Evolutionary conservation across 2,329 filamentous ascomycete genomes (phyloP).

Genomic region (Cordyceps cicadae): DNA sequence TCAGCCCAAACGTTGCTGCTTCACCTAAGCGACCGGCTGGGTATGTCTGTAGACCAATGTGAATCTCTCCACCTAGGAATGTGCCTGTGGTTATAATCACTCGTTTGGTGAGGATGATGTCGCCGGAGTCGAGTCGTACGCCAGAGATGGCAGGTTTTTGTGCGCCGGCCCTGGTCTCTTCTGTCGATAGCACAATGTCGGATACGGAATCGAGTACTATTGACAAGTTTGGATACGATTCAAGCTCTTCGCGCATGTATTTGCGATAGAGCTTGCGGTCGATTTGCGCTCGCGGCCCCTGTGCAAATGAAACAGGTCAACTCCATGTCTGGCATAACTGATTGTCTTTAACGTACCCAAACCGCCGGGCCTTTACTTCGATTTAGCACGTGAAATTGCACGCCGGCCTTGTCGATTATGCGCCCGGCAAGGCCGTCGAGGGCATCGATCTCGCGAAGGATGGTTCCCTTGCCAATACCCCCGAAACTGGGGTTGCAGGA

Average conservation of each 20-base stretch:
- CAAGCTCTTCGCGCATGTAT: slow-evolving; percentile 83
- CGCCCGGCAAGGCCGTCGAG: slow-evolving; percentile 82
- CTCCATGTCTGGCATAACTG: not conserved
- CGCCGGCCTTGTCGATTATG: slow-evolving; percentile 84
- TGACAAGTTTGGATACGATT: slow-evolving; percentile 66
- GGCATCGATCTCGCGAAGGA: slow-evolving; percentile 90
- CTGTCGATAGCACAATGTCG: slow-evolving; percentile 66
- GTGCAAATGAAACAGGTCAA: not conserved
- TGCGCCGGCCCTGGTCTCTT: slow-evolving; percentile 27
- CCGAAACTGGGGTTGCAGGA: slow-evolving; percentile 97
- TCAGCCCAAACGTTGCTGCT: slow-evolving; percentile 83
- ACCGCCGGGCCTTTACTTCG: slow-evolving; percentile 86
- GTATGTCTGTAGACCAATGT: slow-evolving; percentile 78
- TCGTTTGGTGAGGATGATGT: slow-evolving; percentile 68
- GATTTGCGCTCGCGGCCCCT: slow-evolving; percentile 89
- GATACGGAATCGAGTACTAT: slow-evolving; percentile 82
- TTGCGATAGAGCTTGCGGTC: slow-evolving; percentile 82
- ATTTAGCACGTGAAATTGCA: slow-evolving; percentile 91
- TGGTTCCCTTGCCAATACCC: slow-evolving; percentile 96
- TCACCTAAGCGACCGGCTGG: slow-evolving; percentile 91
- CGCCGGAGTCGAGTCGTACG: slow-evolving; percentile 77
- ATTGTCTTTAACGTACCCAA: slow-evolving; percentile 47
- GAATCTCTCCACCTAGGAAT: slow-evolving; percentile 91
- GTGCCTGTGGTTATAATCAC: slow-evolving; percentile 96
- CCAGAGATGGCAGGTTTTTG: slow-evolving; percentile 69